Evolutionary conservation across 345 rosid genomes (phyloP).

Genomic region (Syzygium aromaticum): DNA sequence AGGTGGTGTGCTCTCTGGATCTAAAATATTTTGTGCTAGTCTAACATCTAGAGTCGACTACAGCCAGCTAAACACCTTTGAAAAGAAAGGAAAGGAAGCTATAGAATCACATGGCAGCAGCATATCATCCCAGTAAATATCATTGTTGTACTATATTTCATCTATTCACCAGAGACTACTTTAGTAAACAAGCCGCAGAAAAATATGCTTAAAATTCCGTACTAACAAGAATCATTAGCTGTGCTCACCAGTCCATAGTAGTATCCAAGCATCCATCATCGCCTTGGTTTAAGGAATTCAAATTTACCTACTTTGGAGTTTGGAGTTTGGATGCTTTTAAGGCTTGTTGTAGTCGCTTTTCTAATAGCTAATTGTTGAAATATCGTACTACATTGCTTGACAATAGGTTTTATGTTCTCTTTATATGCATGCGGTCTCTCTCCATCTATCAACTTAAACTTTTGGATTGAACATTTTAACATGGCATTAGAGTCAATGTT

Average conservation of each 20-base stretch:
- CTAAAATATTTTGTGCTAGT: background rate
- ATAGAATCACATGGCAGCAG: background rate
- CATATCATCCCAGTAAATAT: no score
- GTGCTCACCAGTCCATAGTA: background rate
- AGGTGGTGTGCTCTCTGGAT: background rate
- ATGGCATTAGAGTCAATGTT: background rate
- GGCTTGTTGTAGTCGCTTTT: background rate
- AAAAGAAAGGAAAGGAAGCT: background rate
- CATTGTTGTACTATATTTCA: no score
- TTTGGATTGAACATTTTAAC: background rate
- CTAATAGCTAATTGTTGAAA: background rate
- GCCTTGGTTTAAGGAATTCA: background rate
- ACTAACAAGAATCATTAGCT: background rate
- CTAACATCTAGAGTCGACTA: background rate
- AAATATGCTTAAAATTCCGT: background rate
- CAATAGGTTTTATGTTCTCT: fast-evolving
- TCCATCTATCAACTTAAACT: fast-evolving
- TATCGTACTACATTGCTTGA: fast-evolving
- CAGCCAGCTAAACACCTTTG: background rate
- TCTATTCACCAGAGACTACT: no score
- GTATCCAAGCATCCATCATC: background rate
- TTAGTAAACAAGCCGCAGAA: background rate
- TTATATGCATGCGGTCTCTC: fast-evolving
- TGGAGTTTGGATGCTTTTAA: background rate
- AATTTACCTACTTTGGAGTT: background rate